phyloP scores from a whole-genome alignment of 1,284 basidiomycete species.

The Mycosarcoma mackinlayi region DNA sequence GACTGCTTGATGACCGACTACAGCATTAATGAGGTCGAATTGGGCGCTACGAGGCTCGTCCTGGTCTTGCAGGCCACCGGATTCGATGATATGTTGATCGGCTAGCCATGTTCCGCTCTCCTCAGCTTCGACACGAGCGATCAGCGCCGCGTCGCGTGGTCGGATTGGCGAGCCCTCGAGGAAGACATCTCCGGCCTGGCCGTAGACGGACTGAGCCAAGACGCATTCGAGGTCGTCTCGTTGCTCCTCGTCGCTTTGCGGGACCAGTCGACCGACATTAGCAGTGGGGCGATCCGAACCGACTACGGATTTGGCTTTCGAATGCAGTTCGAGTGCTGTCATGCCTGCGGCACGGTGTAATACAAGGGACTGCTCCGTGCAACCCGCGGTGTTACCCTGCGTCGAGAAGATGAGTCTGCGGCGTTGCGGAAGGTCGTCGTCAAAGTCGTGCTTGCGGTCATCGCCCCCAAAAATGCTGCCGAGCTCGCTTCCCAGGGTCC shows the following conservation, averaged over 20 bases:
- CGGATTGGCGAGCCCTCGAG: slow-evolving; percentile 19
- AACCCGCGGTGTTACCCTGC: not conserved
- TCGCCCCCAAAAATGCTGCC: slow-evolving; percentile 59
- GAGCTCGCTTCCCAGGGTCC: slow-evolving; percentile 57
- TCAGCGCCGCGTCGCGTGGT: slow-evolving; percentile 30
- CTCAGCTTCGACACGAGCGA: slow-evolving; percentile 28
- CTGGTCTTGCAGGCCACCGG: slow-evolving; percentile 44
- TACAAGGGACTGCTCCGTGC: slow-evolving; percentile 14
- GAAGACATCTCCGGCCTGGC: slow-evolving; percentile 18
- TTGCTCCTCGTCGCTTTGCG: slow-evolving; percentile 31
- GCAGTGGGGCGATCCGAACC: slow-evolving; percentile 39
- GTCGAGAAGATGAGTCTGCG: slow-evolving; percentile 9
- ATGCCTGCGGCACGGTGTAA: slow-evolving; percentile 2
- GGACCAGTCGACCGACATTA: slow-evolving; percentile 36
- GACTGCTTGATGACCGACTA: slow-evolving; percentile 48
- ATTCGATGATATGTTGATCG: slow-evolving; percentile 42
- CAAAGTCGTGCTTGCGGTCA: slow-evolving; percentile 43
- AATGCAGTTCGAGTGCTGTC: slow-evolving; percentile 6
- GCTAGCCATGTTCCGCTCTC: slow-evolving; percentile 42
- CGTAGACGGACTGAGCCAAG: slow-evolving; percentile 21
- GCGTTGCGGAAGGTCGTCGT: slow-evolving; percentile 38
- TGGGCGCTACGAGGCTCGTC: slow-evolving; percentile 51
- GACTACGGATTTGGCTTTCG: not conserved
- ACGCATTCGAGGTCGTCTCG: slow-evolving; percentile 49
- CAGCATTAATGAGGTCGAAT: slow-evolving; percentile 53